These are phyloP conservation scores for Calophaca sinica DNA, from an alignment of 306 rosid genomes.

Conservation along the genomic window DNA sequence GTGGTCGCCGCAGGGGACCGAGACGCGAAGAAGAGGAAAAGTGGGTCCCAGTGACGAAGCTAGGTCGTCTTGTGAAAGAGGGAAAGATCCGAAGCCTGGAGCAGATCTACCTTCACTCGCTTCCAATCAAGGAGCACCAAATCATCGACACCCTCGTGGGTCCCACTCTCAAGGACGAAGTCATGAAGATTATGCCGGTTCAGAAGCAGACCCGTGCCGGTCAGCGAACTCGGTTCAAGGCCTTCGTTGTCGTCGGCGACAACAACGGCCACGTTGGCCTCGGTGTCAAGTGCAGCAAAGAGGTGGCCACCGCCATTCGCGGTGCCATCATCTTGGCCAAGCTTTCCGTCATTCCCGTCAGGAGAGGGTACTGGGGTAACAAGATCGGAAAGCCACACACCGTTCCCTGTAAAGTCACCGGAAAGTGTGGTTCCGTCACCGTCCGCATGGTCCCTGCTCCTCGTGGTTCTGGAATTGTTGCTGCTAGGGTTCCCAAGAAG, in stretches of 20 bases:
- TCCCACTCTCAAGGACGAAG: conserved; percentile 46
- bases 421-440: conserved; percentile 49
- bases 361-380: conserved; percentile 53
- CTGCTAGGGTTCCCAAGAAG: conserved; percentile 55
- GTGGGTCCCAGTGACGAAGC: conserved; percentile 52
- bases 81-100: conserved; percentile 40
- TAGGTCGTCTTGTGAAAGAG: conserved; percentile 47
- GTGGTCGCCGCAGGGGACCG: conserved; percentile 35
- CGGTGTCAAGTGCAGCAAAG: conserved; percentile 53
- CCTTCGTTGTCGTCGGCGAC: conserved; percentile 51
- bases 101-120: conserved; percentile 49
- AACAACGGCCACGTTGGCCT: conserved; percentile 46
- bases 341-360: conserved; percentile 41
- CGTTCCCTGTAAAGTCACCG: conserved; percentile 52
- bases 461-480: conserved; percentile 52
- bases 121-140: conserved; percentile 53
- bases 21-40: conserved; percentile 50
- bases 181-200: conserved; percentile 54
- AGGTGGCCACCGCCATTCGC: conserved; percentile 50
- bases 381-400: conserved; percentile 52
- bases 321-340: conserved; percentile 48
- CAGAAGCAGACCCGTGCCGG: conserved; percentile 55
- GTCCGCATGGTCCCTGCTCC: conserved; percentile 52
- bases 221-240: conserved; percentile 54
- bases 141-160: conserved; percentile 42